A percentile compares a stretch with the other conserved stretches of the same genome.
Conservation (phyloP, 225 moss, liverwort and hornwort species). For the Neckera pumila region DNA sequence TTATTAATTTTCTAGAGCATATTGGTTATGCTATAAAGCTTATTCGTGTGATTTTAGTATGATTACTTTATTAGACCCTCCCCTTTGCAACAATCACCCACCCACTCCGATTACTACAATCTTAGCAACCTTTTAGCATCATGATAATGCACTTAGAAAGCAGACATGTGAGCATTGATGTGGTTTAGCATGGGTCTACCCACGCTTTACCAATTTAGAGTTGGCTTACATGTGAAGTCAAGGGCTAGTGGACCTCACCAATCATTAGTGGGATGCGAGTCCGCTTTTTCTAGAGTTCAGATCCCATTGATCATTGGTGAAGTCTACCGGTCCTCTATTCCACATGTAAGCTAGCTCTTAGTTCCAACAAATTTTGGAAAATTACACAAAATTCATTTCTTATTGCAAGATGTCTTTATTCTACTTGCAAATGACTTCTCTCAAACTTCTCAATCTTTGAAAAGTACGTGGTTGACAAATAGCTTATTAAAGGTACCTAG, state of each 20-base stretch:
- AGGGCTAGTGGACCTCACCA: rapidly evolving
- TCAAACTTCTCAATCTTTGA: no score
- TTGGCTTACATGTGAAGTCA: rapidly evolving
- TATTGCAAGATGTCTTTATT: rapidly evolving
- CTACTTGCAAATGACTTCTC: no score
- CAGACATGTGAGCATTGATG: no score
- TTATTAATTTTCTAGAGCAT: background rate
- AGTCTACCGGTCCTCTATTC: rapidly evolving
- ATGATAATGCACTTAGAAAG: no score
- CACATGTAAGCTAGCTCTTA: no score
- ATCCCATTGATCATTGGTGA: no score
- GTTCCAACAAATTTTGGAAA: background rate
- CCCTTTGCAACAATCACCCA: background rate
- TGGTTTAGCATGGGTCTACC: no score
- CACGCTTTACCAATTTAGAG: no score
- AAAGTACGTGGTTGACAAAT: background rate
- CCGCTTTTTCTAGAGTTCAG: rapidly evolving
- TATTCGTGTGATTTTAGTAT: background rate
- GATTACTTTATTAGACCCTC: background rate
- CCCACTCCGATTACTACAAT: background rate
- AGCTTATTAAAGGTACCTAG: rapidly evolving
- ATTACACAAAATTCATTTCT: background rate
- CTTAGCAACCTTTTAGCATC: background rate
- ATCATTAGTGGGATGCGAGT: no score
- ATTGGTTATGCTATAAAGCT: rapidly evolving